Evolutionary conservation across 2,329 filamentous ascomycete species (phyloP).

Genomic region (Talaromyces sp.): DNA sequence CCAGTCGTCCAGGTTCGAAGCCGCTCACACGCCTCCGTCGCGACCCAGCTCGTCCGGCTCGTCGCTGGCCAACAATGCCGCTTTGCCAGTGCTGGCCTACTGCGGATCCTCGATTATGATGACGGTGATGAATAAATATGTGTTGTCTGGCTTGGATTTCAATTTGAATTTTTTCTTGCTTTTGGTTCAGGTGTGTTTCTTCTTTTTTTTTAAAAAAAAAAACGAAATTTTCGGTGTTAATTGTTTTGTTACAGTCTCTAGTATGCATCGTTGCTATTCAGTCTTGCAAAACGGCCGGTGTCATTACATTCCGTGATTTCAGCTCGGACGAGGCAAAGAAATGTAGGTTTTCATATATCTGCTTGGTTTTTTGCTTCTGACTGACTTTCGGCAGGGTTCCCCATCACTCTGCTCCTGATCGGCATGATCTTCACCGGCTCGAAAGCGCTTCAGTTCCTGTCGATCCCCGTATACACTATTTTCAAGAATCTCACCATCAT

Average conservation of each 20-base stretch:
- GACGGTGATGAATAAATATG: constrained; percentile 99
- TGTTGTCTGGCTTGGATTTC: constrained; percentile 83
- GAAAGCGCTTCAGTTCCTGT: constrained; percentile 92
- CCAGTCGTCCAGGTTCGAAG: constrained; percentile 28
- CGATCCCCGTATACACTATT: constrained; percentile 97
- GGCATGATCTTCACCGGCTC: constrained; percentile 98
- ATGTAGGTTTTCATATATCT: constrained; percentile 56
- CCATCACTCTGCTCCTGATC: constrained; percentile 88
- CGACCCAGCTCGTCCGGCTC: constrained; percentile 1
- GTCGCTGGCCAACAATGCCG: constrained; percentile 65
- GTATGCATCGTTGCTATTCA: constrained; percentile 85
- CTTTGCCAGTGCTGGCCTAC: constrained; percentile 79
- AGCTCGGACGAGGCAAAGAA: constrained; percentile 84
- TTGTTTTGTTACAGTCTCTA: constrained; percentile 58
- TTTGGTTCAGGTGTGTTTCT: constrained; percentile 70
- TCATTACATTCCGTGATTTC: constrained; percentile 82
- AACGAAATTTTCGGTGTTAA: background rate
- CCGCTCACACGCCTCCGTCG: background rate
- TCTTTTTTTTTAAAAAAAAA: background rate
- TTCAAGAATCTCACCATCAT: constrained; percentile 99
- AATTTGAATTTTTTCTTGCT: constrained; percentile 97
- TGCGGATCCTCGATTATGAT: constrained; percentile 96
- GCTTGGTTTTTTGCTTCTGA: background rate
- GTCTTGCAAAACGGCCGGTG: constrained; percentile 68
- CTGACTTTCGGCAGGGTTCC: constrained; percentile 64